These are phyloP conservation scores for Penicillium arizonense DNA, from an alignment of 495 filamentous ascomycete genomes.

Conservation along the genomic window DNA sequence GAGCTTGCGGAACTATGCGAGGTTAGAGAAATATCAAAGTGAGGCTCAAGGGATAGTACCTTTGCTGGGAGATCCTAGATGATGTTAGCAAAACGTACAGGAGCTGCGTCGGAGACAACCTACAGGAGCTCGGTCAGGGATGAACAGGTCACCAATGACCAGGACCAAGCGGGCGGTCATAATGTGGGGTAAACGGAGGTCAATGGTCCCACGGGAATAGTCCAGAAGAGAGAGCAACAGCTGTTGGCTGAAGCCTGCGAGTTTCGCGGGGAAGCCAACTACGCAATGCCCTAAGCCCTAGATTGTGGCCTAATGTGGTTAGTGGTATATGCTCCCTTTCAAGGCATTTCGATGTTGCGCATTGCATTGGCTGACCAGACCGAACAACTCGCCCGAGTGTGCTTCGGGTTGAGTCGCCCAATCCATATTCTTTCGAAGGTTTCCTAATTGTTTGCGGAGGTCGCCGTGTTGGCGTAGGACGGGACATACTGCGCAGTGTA, in stretches of 20 bases:
- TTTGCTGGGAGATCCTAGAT: conserved; percentile 84
- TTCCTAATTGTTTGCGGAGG: conserved; percentile 13
- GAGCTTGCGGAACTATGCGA: conserved; percentile 88
- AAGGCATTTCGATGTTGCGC: conserved; percentile 5
- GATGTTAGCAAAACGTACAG: conserved; percentile 19
- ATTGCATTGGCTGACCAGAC: conserved; percentile 13
- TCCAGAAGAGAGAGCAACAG: conserved; percentile 2
- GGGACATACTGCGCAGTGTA: conserved; percentile 12
- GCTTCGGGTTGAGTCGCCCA: conserved; percentile 6
- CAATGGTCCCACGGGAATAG: conserved; percentile 32
- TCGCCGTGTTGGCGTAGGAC: conserved; percentile 14
- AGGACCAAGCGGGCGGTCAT: conserved; percentile 86
- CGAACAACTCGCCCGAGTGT: conserved; percentile 10
- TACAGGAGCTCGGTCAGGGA: conserved; percentile 90
- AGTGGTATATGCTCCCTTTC: conserved; percentile 1
- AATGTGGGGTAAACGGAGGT: conserved; percentile 13
- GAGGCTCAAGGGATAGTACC: conserved; percentile 46
- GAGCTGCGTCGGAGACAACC: conserved; percentile 19
- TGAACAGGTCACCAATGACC: conserved; percentile 95
- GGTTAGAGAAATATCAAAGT: not conserved
- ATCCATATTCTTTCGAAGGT: conserved; percentile 3
- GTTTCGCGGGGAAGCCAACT: conserved; percentile 40
- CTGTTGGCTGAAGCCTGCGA: conserved; percentile 18
- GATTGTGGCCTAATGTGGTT: not conserved
- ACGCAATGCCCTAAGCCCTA: conserved; percentile 34